phyloP scores from a whole-genome alignment of 75 land plant species.

The Azolla pinnata region DNA sequence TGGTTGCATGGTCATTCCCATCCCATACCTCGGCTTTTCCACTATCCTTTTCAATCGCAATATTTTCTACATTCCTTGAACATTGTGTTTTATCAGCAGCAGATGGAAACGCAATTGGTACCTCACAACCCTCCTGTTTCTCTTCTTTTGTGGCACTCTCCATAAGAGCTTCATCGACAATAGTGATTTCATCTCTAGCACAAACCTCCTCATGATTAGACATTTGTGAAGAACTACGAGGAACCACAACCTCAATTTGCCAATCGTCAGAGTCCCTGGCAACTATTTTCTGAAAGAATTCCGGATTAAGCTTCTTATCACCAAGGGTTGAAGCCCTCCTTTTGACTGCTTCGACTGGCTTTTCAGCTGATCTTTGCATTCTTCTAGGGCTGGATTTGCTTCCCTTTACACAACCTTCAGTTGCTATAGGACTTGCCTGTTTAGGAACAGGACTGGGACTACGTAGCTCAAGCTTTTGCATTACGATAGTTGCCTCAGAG shows the following conservation, averaged over 20 bases:
- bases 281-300: constrained; percentile 31
- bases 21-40: too few relatives aligned
- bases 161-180: too few relatives aligned
- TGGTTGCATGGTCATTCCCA: too few relatives aligned
- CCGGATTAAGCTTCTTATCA: constrained; percentile 27
- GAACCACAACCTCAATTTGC: constrained; percentile 36
- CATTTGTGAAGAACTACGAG: constrained; percentile 21
- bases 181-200: too few relatives aligned
- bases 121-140: too few relatives aligned
- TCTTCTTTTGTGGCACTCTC: too few relatives aligned
- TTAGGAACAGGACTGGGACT: neutral
- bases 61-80: too few relatives aligned
- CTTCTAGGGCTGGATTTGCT: neutral
- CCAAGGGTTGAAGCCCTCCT: constrained; percentile 2
- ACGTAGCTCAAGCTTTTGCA: constrained; percentile 14
- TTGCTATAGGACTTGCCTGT: neutral
- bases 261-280: constrained; percentile 20
- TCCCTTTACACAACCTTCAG: neutral
- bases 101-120: too few relatives aligned
- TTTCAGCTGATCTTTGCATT: constrained; percentile 2
- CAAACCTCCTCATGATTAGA: too few relatives aligned
- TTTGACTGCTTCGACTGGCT: neutral
- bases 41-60: too few relatives aligned
- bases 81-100: too few relatives aligned
- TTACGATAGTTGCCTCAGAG: constrained; percentile 14